Percentiles rank a stretch among this genome's conserved stretches.
Evolutionary conservation across 2,329 filamentous ascomycete species (phyloP).

Genomic region (Colletotrichum sp.): DNA sequence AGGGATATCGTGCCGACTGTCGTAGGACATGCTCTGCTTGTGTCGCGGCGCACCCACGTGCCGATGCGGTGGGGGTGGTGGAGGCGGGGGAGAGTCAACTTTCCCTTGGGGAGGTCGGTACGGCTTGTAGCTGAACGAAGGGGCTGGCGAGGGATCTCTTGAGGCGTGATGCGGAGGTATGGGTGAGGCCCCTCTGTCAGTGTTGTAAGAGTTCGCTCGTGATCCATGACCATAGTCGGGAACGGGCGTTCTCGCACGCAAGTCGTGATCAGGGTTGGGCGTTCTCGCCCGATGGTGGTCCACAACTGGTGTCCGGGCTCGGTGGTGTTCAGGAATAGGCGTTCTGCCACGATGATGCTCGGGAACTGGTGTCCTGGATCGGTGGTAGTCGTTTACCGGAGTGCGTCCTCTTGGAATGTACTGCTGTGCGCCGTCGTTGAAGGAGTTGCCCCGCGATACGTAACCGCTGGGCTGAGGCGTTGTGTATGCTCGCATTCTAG

Average conservation of each 20-base stretch:
- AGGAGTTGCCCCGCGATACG: conserved; percentile 18
- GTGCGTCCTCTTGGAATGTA: conserved; percentile 16
- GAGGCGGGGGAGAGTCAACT: conserved; percentile 73
- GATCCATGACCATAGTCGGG: conserved; percentile 10
- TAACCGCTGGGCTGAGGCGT: conserved; percentile 13
- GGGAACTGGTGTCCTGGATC: neutral
- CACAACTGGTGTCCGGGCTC: neutral
- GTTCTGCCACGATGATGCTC: neutral
- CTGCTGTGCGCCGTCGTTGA: conserved; percentile 19
- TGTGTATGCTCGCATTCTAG: conserved; percentile 21
- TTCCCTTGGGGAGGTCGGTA: conserved; percentile 34
- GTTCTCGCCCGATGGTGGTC: neutral
- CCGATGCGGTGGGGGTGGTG: conserved; percentile 83
- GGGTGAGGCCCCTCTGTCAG: conserved; percentile 33
- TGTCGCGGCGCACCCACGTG: conserved; percentile 53
- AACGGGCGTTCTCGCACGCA: neutral
- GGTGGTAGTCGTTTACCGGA: neutral
- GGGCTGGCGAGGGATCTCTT: conserved; percentile 43
- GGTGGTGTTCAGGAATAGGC: neutral
- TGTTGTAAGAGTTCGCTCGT: conserved; percentile 34
- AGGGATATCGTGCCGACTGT: conserved; percentile 28
- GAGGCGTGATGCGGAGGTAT: conserved; percentile 33
- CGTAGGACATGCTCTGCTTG: conserved; percentile 35
- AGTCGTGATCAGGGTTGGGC: conserved; percentile 12
- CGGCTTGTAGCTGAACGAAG: conserved; percentile 35